Conservation (phyloP, 192 early-diverging fungal species). For the Haplosporangium gracile region DNA sequence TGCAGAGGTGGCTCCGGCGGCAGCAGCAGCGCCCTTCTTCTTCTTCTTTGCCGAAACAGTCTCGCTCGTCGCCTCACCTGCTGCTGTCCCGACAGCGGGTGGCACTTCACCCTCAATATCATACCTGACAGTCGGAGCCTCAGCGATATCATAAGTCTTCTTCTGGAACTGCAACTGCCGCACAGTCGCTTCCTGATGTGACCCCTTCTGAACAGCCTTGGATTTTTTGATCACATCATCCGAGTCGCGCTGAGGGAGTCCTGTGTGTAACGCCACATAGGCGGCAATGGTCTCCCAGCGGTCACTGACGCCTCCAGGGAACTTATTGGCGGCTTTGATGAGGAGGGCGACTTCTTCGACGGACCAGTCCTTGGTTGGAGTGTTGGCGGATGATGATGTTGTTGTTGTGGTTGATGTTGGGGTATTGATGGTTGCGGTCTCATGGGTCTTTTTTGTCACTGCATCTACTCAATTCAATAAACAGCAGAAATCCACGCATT, state of each 20-base stretch:
- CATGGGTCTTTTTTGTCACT: background rate
- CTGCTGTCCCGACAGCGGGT: conserved; percentile 7
- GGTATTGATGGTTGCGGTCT: conserved; percentile 9
- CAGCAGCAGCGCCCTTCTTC: conserved; percentile 8
- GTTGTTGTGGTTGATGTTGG: background rate
- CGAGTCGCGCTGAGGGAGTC: conserved; percentile 65
- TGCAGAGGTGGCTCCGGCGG: background rate
- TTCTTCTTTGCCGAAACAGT: background rate
- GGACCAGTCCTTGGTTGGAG: conserved; percentile 66
- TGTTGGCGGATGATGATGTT: conserved; percentile 2
- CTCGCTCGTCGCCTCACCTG: background rate
- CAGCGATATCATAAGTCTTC: conserved; percentile 44
- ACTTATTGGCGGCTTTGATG: conserved; percentile 86
- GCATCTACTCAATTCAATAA: background rate
- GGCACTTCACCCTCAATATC: conserved; percentile 51
- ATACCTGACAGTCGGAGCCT: conserved; percentile 65
- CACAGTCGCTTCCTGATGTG: conserved; percentile 20
- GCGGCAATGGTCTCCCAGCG: conserved; percentile 87
- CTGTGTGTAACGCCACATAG: conserved; percentile 81
- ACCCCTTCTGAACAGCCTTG: conserved; percentile 77
- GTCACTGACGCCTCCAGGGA: conserved; percentile 80
- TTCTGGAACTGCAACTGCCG: conserved; percentile 43
- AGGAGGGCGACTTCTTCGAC: conserved; percentile 79
- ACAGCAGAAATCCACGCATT: background rate
- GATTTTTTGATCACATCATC: conserved; percentile 83